Evolutionary conservation across 306 rosid genomes (phyloP).

Genomic region (Lathyrus sativus): DNA sequence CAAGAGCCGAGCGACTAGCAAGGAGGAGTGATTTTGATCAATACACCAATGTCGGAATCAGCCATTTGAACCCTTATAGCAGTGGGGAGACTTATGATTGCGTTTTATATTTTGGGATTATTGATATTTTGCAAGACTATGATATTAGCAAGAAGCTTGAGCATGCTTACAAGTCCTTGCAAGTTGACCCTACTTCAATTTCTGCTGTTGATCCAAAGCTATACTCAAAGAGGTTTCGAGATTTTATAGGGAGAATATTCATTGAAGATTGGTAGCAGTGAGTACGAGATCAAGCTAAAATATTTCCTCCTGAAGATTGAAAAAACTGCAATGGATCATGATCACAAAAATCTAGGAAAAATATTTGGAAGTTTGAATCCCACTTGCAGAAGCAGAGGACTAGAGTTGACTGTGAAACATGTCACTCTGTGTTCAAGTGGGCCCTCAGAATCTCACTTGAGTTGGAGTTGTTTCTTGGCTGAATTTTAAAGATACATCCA

Average conservation of each 20-base stretch:
- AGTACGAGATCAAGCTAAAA: slow-evolving; percentile 1
- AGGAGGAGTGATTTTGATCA: slow-evolving; percentile 90
- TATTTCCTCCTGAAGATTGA: slow-evolving; percentile 9
- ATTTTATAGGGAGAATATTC: slow-evolving; percentile 82
- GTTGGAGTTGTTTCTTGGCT: slow-evolving; percentile 51
- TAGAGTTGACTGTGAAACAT: slow-evolving; percentile 20
- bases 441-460: slow-evolving; percentile 30
- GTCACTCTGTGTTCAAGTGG: slow-evolving; percentile 34
- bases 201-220: slow-evolving; percentile 99
- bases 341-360: slow-evolving; percentile 25
- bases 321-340: slow-evolving; percentile 3
- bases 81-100: slow-evolving; percentile 81
- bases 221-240: slow-evolving; percentile 88
- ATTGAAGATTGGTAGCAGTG: slow-evolving; percentile 71
- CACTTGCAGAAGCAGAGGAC: slow-evolving; percentile 9
- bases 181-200: slow-evolving; percentile 80
- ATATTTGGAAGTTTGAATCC: slow-evolving; percentile 24
- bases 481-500: slow-evolving; percentile 64
- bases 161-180: slow-evolving; percentile 94
- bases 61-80: slow-evolving; percentile 78
- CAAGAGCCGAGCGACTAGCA: slow-evolving; percentile 86
- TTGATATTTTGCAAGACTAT: slow-evolving; percentile 96
- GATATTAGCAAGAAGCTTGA: slow-evolving; percentile 96
- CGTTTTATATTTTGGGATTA: slow-evolving; percentile 87
- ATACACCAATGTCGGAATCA: slow-evolving; percentile 70